Conservation (phyloP, 2,329 filamentous ascomycete species). For the Colletotrichum liriopes region DNA sequence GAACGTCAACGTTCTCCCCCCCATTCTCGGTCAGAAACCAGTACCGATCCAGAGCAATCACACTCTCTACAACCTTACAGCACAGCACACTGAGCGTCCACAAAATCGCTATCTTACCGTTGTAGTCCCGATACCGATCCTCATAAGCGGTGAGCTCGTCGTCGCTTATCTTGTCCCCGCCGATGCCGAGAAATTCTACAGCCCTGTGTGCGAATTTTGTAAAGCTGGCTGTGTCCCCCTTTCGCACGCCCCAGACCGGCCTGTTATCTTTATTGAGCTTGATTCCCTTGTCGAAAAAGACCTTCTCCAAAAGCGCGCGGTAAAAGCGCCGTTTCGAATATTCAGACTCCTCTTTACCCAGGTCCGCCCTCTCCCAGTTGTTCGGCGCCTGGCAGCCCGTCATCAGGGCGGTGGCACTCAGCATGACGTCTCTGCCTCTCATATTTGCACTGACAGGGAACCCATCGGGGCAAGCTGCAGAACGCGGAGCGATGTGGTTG, state of each 20-base stretch:
- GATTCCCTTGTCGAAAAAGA: constrained; percentile 48
- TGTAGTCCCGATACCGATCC: constrained; percentile 43
- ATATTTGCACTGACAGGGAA: constrained; percentile 56
- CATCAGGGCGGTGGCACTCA: constrained; percentile 53
- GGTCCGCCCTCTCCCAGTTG: constrained; percentile 50
- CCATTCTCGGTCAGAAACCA: constrained; percentile 49
- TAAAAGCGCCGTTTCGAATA: constrained; percentile 49
- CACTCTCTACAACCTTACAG: constrained; percentile 53
- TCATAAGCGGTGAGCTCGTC: constrained; percentile 48
- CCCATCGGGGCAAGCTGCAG: constrained; percentile 55
- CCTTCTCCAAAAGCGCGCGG: constrained; percentile 48
- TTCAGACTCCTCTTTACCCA: constrained; percentile 39
- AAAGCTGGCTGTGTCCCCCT: constrained; percentile 49
- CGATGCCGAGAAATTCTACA: constrained; percentile 46
- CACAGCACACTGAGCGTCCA: constrained; percentile 53
- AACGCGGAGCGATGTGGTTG: constrained; percentile 51
- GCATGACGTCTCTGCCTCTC: constrained; percentile 42
- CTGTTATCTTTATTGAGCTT: constrained; percentile 33
- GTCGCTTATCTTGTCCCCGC: constrained; percentile 34
- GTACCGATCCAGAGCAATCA: constrained; percentile 52
- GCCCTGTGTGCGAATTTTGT: constrained; percentile 48
- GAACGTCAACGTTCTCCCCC: constrained; percentile 45
- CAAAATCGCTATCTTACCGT: constrained; percentile 50
- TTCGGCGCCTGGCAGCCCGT: constrained; percentile 53
- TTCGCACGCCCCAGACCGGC: constrained; percentile 51